Conservation (phyloP, 2,329 filamentous ascomycete genomes). For the Sphaerostilbella broomeana region DNA sequence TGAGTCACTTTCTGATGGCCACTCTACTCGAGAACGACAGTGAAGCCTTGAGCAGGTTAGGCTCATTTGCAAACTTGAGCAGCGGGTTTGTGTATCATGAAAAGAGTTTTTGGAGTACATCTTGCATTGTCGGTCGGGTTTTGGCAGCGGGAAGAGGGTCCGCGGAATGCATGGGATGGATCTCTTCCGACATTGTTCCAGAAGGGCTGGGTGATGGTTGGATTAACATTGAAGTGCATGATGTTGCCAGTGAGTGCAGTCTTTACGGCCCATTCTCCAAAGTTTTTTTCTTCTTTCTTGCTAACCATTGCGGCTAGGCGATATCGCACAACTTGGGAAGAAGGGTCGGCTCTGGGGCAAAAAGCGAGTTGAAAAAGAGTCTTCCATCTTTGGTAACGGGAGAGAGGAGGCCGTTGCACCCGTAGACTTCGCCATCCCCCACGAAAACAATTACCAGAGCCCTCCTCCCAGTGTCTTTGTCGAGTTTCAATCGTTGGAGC, state of each 20-base stretch:
- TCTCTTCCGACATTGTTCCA: constrained; percentile 54
- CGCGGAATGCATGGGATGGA: constrained; percentile 62
- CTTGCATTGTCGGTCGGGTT: constrained; percentile 58
- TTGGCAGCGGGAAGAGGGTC: constrained; percentile 56
- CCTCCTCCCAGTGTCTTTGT: constrained; percentile 43
- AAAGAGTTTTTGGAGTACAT: constrained; percentile 64
- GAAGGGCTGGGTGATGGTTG: constrained; percentile 47
- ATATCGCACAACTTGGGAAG: constrained; percentile 43
- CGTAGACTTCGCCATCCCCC: constrained; percentile 57
- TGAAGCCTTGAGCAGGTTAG: constrained; percentile 51
- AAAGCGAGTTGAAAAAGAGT: constrained; percentile 51
- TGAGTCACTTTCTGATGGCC: constrained; percentile 59
- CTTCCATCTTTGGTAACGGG: constrained; percentile 52
- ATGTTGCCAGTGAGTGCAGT: constrained; percentile 41
- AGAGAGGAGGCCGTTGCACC: constrained; percentile 49
- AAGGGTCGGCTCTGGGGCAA: constrained; percentile 58
- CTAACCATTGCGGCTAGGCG: constrained; percentile 31
- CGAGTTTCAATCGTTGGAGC: constrained; percentile 44
- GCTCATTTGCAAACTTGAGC: constrained; percentile 55
- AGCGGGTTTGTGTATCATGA: constrained; percentile 57
- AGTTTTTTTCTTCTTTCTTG: neutral
- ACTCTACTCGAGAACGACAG: constrained; percentile 58
- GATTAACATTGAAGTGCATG: constrained; percentile 51
- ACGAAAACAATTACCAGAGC: constrained; percentile 46
- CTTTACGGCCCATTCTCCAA: neutral